Conservation (phyloP, 306 rosid species). For the Luffa acutangula region DNA sequence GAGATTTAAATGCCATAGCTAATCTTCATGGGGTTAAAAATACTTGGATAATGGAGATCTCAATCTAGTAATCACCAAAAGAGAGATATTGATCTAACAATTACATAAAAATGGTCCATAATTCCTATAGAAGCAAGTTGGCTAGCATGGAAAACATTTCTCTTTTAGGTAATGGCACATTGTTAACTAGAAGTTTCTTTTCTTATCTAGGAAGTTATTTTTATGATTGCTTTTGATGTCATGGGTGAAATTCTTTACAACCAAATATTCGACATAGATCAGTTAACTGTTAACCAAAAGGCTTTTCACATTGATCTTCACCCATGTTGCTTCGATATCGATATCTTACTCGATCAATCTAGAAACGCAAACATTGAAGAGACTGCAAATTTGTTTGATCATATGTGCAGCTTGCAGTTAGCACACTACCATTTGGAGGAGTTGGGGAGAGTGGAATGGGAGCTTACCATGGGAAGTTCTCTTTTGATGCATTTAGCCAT, state of each 20-base stretch:
- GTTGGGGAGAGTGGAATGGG: conserved; percentile 98
- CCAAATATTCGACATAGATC: neutral
- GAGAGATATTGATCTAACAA: too few relatives aligned
- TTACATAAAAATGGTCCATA: neutral
- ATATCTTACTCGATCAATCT: neutral
- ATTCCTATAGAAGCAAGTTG: neutral
- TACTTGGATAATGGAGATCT: neutral
- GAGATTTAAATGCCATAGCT: neutral
- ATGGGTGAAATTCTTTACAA: neutral
- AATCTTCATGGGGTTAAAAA: neutral
- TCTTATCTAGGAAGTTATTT: neutral
- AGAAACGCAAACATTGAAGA: neutral
- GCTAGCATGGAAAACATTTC: neutral
- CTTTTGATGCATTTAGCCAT: conserved; percentile 90
- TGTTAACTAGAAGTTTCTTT: neutral
- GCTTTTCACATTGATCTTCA: neutral
- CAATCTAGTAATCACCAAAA: neutral
- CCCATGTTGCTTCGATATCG: neutral
- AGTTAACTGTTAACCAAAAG: neutral
- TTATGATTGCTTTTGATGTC: neutral
- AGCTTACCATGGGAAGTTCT: conserved; percentile 89
- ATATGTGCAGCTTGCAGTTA: conserved; percentile 58
- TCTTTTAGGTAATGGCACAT: neutral
- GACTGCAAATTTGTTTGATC: neutral
- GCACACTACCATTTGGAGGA: conserved; percentile 88